phyloP scores from a whole-genome alignment of 768 basidiomycete species.

The Tylopilus plumbeoviolaceoides region DNA sequence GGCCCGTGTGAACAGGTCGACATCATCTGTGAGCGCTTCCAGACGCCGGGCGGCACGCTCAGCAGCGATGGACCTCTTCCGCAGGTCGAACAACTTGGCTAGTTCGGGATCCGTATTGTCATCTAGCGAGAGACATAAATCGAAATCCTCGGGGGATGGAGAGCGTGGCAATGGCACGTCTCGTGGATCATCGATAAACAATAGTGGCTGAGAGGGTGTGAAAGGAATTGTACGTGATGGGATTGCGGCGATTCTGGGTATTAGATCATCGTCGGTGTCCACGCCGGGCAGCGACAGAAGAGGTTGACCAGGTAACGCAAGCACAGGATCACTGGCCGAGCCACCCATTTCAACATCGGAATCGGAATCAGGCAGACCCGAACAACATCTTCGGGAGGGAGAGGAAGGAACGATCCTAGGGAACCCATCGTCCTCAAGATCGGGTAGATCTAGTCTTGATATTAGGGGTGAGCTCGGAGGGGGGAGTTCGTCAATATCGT shows the following conservation, averaged over 20 bases:
- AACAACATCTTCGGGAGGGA: constrained; percentile 28
- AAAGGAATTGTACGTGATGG: constrained; percentile 10
- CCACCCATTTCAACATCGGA: constrained; percentile 24
- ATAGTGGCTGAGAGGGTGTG: constrained; percentile 27
- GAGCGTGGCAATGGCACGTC: constrained; percentile 39
- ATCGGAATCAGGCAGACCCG: constrained; percentile 25
- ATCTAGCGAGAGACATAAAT: constrained; percentile 34
- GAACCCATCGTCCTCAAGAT: constrained; percentile 27
- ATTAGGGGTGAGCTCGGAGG: constrained; percentile 32
- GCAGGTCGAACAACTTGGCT: constrained; percentile 37
- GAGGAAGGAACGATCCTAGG: constrained; percentile 23
- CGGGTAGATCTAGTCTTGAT: constrained; percentile 28
- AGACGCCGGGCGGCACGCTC: constrained; percentile 29
- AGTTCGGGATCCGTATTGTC: constrained; percentile 36
- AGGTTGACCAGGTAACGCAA: constrained; percentile 18
- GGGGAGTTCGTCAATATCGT: constrained; percentile 16
- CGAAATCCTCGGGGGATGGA: constrained; percentile 40
- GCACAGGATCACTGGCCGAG: constrained; percentile 11
- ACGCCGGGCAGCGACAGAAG: constrained; percentile 40
- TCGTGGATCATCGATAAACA: constrained; percentile 42
- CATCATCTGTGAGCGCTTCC: constrained; percentile 33
- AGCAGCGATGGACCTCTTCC: constrained; percentile 33
- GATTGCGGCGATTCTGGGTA: constrained; percentile 25
- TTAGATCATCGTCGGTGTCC: constrained; percentile 40
- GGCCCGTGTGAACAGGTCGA: constrained; percentile 36